Conservation (phyloP, 805 yeast species). For the Ogataea methylovora region DNA sequence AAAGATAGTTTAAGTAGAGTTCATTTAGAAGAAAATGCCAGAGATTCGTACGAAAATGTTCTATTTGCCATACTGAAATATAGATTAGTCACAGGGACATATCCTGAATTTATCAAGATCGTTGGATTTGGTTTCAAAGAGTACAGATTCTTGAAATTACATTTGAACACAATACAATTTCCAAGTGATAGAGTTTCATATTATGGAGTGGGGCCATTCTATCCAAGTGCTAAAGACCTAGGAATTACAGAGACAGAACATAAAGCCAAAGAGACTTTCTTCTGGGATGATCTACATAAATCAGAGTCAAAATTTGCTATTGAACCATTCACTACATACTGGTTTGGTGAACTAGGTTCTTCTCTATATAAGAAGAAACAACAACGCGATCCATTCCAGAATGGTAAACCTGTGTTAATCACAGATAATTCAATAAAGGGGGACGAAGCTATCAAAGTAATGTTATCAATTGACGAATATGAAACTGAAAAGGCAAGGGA, state of each 20-base stretch:
- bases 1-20: conserved; percentile 20
- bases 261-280: conserved; percentile 22
- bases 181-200: conserved; percentile 34
- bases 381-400: conserved; percentile 48
- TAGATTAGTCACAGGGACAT: conserved; percentile 34
- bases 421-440: conserved; percentile 6
- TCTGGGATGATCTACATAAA: conserved; percentile 37
- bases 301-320: conserved; percentile 51
- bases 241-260: conserved; percentile 5
- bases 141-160: conserved; percentile 47
- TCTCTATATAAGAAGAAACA: conserved; percentile 38
- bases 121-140: conserved; percentile 74
- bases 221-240: conserved; percentile 7
- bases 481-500: conserved; percentile 19
- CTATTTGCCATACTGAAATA: conserved; percentile 51
- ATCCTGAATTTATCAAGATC: conserved; percentile 47
- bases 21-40: conserved; percentile 59
- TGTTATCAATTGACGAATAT: conserved; percentile 21
- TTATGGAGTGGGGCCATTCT: conserved; percentile 55
- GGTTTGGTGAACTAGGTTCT: conserved; percentile 44
- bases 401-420: conserved; percentile 4
- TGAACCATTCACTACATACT: conserved; percentile 43
- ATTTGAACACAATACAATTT: conserved; percentile 43
- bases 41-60: conserved; percentile 77
- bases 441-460: conserved; percentile 8